A percentile compares a stretch with the other conserved stretches of the same genome.
Evolutionary conservation across 2,329 filamentous ascomycete species (phyloP).

Genomic region (Apiospora kogelbergensis): DNA sequence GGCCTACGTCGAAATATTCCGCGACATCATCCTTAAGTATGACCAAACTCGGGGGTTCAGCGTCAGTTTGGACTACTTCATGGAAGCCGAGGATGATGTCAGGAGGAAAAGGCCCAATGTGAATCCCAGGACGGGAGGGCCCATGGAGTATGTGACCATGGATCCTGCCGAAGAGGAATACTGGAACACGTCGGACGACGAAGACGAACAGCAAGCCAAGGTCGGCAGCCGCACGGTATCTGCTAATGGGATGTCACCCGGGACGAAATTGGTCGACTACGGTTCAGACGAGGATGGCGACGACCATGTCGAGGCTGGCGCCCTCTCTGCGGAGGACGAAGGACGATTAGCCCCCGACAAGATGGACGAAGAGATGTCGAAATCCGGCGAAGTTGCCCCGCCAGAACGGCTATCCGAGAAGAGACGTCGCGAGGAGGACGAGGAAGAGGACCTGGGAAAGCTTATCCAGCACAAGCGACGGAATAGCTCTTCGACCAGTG

Average conservation of each 20-base stretch:
- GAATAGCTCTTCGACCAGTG: constrained; percentile 54
- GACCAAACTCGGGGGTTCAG: constrained; percentile 75
- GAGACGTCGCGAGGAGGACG: constrained; percentile 86
- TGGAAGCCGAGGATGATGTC: constrained; percentile 66
- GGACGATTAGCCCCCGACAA: constrained; percentile 21
- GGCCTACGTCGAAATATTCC: constrained; percentile 84
- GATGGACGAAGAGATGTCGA: constrained; percentile 31
- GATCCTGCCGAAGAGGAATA: constrained; percentile 90
- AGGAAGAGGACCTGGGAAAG: constrained; percentile 89
- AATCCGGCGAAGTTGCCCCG: constrained; percentile 43
- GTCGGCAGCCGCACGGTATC: constrained; percentile 33
- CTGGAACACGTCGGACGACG: constrained; percentile 86
- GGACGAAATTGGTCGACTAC: constrained; percentile 82
- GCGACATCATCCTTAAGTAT: constrained; percentile 71
- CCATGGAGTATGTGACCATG: constrained; percentile 69
- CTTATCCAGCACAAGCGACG: constrained; percentile 66
- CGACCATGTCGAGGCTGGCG: constrained; percentile 58
- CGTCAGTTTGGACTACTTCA: constrained; percentile 67
- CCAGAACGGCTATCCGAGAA: constrained; percentile 85
- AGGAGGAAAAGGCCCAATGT: constrained; percentile 38
- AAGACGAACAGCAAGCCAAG: constrained; percentile 60
- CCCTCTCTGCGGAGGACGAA: constrained; percentile 29
- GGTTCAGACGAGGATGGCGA: constrained; percentile 83
- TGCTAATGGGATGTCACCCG: constrained; percentile 63
- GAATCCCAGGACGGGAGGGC: constrained; percentile 56